These are phyloP conservation scores for Fusarium avenaceum DNA, from an alignment of 2,329 filamentous ascomycete genomes.

Conservation along the genomic window DNA sequence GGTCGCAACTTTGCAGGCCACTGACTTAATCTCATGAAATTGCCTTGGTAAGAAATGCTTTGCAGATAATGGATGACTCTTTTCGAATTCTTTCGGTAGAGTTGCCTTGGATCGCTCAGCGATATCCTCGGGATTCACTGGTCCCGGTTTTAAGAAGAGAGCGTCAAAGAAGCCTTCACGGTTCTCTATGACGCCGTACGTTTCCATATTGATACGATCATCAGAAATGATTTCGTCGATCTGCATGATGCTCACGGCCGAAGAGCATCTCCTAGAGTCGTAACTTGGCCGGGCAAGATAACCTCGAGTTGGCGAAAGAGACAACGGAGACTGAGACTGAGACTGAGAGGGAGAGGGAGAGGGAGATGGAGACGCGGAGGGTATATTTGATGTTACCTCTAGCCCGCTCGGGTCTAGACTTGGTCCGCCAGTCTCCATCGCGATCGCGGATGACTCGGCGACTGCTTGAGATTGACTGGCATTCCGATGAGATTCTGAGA, in stretches of 20 bases:
- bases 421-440: conserved; percentile 20
- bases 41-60: conserved; percentile 63
- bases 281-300: conserved; percentile 38
- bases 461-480: conserved; percentile 21
- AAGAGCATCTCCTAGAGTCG: conserved; percentile 49
- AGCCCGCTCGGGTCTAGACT: conserved; percentile 44
- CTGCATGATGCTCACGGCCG: conserved; percentile 50
- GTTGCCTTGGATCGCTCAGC: conserved; percentile 59
- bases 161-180: conserved; percentile 65
- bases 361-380: conserved; percentile 7
- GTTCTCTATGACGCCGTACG: conserved; percentile 60
- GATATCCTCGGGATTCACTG: conserved; percentile 56
- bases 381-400: conserved; percentile 21
- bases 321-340: not conserved
- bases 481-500: conserved; percentile 12
- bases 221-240: conserved; percentile 54
- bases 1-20: conserved; percentile 58
- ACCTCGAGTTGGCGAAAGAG: conserved; percentile 23
- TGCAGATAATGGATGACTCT: conserved; percentile 62
- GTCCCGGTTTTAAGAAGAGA: conserved; percentile 60
- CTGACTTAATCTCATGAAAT: conserved; percentile 59
- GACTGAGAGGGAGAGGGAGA: not conserved
- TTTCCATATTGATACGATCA: conserved; percentile 55
- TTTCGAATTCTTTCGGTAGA: conserved; percentile 62
- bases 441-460: conserved; percentile 11